Evolutionary conservation across 805 yeast species (phyloP).

Genomic region (Cyberlindnera maclurae): DNA sequence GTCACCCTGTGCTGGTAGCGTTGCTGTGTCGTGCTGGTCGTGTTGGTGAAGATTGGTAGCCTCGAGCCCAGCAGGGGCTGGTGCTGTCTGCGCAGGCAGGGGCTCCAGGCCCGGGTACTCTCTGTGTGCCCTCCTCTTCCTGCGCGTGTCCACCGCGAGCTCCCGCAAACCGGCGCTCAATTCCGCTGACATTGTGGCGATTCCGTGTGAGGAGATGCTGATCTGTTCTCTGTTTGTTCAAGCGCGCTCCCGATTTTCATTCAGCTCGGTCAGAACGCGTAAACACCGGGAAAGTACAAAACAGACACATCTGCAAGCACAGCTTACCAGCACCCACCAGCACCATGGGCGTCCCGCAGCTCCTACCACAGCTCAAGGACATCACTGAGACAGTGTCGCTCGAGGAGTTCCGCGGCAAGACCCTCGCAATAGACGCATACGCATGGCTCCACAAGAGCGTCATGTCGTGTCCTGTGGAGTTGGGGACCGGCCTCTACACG

Average conservation of each 20-base stretch:
- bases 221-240: too few species aligned
- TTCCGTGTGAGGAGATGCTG: too few species aligned
- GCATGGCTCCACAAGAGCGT: slow-evolving; percentile 94
- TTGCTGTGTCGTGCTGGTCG: slow-evolving; percentile 4
- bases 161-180: too few species aligned
- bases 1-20: slow-evolving; percentile 3
- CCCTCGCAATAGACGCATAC: slow-evolving; percentile 89
- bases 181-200: too few species aligned
- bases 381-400: slow-evolving; percentile 58
- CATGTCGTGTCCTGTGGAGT: slow-evolving; percentile 74
- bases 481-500: slow-evolving; percentile 67
- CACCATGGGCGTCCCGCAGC: slow-evolving; percentile 79
- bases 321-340: background rate
- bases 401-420: slow-evolving; percentile 58
- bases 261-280: too few species aligned
- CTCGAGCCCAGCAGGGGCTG: too few species aligned
- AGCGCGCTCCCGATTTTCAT: too few species aligned
- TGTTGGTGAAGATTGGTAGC: slow-evolving; percentile 1
- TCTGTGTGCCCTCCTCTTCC: too few species aligned
- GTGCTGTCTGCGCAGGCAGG: too few species aligned
- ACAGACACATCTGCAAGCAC: background rate
- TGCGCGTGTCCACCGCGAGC: too few species aligned
- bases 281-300: background rate
- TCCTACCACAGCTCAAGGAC: slow-evolving; percentile 70
- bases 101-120: too few species aligned